phyloP scores from a whole-genome alignment of 352 stramenopile genomes.

The Phytopythium montanum region DNA sequence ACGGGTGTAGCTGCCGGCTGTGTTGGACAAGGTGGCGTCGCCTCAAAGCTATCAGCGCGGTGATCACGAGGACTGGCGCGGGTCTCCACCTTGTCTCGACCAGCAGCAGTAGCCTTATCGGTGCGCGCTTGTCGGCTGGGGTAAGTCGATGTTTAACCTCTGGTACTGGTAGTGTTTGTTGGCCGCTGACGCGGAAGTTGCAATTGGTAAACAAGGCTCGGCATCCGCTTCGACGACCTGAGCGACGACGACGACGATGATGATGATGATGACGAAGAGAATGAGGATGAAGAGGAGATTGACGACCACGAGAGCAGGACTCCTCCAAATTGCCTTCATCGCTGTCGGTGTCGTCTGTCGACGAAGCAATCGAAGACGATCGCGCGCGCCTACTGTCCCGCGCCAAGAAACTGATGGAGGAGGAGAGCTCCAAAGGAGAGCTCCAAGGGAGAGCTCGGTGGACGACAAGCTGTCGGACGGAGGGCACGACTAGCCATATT shows the following conservation, averaged over 20 bases:
- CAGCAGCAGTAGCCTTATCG: no score
- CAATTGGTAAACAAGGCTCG: no score
- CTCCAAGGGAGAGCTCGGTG: slow-evolving; percentile 39
- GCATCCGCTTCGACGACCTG: slow-evolving; percentile 58
- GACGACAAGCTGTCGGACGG: slow-evolving; percentile 17
- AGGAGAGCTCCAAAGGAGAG: slow-evolving; percentile 47
- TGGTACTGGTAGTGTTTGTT: no score
- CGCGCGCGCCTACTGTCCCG: slow-evolving; percentile 36
- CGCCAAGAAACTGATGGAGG: slow-evolving; percentile 45
- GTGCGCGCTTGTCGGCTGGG: no score
- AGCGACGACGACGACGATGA: slow-evolving; percentile 40
- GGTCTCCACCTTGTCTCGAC: no score
- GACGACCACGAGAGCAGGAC: slow-evolving; percentile 26
- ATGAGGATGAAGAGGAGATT: slow-evolving; percentile 17
- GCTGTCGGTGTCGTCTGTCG: slow-evolving; percentile 4
- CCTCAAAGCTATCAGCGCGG: no score
- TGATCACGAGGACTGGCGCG: no score
- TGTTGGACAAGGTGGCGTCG: no score
- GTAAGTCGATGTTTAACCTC: no score
- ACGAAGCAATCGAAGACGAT: slow-evolving; percentile 53
- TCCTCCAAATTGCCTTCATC: slow-evolving; percentile 9
- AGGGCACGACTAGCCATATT: slow-evolving; percentile 10
- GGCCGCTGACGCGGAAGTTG: no score
- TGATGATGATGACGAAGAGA: slow-evolving; percentile 26
- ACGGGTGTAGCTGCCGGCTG: no score